Percentiles rank a stretch among this genome's conserved stretches.
Conservation (phyloP, 2,329 filamentous ascomycete species). For the Cladosporium sp. region DNA sequence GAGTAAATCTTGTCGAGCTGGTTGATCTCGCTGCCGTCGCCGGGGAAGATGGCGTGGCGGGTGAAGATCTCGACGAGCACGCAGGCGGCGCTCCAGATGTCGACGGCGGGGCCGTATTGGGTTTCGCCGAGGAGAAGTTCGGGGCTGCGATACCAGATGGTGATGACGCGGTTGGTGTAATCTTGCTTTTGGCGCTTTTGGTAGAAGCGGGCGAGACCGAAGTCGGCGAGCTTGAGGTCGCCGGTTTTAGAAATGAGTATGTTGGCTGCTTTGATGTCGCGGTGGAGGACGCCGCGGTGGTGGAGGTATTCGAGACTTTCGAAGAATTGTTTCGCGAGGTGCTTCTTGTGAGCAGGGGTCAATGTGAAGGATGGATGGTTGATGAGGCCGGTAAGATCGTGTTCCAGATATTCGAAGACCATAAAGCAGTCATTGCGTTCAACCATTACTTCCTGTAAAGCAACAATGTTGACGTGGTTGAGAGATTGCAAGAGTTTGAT, state of each 20-base stretch:
- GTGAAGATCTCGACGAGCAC: constrained; percentile 97
- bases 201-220: constrained; percentile 92
- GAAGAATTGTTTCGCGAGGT: constrained; percentile 87
- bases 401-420: constrained; percentile 97
- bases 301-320: constrained; percentile 92
- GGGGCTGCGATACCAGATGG: constrained; percentile 93
- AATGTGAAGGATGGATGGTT: constrained; percentile 91
- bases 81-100: constrained; percentile 96
- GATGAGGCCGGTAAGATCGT: constrained; percentile 88
- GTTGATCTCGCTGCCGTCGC: constrained; percentile 90
- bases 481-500: constrained; percentile 88
- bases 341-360: constrained; percentile 80
- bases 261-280: constrained; percentile 96
- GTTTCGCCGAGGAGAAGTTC: constrained; percentile 89
- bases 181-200: constrained; percentile 86
- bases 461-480: constrained; percentile 74
- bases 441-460: constrained; percentile 89
- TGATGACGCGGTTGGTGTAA: constrained; percentile 97
- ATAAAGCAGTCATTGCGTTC: constrained; percentile 98
- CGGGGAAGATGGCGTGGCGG: constrained; percentile 85
- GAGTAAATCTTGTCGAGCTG: constrained; percentile 97
- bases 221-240: constrained; percentile 93
- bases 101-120: constrained; percentile 80
- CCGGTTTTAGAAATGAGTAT: constrained; percentile 85
- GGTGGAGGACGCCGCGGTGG: constrained; percentile 84